Base-by-base conservation (phyloP, 2,329 filamentous ascomycete species). In the Harringtonia lauricola region DNA sequence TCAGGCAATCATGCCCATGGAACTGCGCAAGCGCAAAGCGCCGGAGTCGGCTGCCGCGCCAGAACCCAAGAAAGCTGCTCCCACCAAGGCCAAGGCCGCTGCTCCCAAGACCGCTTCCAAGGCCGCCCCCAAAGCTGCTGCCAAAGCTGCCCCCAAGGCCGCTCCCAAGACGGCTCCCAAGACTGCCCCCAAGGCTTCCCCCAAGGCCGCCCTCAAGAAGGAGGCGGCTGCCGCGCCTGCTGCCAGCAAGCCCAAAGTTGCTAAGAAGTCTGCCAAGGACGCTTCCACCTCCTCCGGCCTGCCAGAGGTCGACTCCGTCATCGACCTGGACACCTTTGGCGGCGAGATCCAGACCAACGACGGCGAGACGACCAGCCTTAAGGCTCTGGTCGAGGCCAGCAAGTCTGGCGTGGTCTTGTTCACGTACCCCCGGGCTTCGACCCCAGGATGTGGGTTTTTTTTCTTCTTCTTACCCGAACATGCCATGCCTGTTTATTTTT, bases 381-480 rank as follows among this genome's bases (percentile, higher is more conserved):
- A 86, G 66, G 71, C 79, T 54, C 78, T 98, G 21, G 74, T 95
- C 39, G 82, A 87, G 41, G 76, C 83, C 58, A 94, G 88, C 73
- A 81, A 86, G 65, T 72, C 76, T 30, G 92, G 90, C 22, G 83
- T 96, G 36, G 86, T 95, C 29, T 68, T 96, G 26, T 95, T 98
- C 63, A 95, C 89, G 28, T 96, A 96, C 59, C 92, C 92, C 47
- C 94, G 85, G 66, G 92, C 92, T 13, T 92, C 84, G 24, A 98
- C 92, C 19, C 86, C 87, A 31, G 90, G 90, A 50, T 96, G 90
- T 95, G 79, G 76, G 86, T 12, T 2, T 6, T 19, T 8, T 42
- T 26, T 44, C 18, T 22, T 39, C 14, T 19, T 33, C 35, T n/a
- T 28, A 21, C 36, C 40, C 29, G 41, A 28, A 10, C 18, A 13